A percentile compares a stretch with the other conserved stretches of the same genome.
These are phyloP conservation scores for Coniella lustricola DNA, from an alignment of 2,329 filamentous ascomycete species.

Conservation along the genomic window DNA sequence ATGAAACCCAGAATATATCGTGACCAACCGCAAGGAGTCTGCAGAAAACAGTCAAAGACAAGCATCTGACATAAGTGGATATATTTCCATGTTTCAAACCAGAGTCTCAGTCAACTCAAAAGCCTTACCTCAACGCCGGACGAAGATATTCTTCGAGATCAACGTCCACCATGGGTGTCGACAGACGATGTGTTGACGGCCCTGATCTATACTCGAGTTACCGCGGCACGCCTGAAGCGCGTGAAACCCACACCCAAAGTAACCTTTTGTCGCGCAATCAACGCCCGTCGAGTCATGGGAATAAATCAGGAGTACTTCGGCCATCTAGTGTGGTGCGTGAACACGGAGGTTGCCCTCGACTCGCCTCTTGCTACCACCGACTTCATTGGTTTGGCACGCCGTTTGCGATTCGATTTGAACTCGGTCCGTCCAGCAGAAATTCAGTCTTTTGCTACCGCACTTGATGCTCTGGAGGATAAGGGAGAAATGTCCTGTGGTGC, in stretches of 20 bases:
- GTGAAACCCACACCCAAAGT: not conserved
- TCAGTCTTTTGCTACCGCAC: constrained; percentile 9
- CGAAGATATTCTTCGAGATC: not conserved
- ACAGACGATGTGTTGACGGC: constrained; percentile 12
- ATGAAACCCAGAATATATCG: not conserved
- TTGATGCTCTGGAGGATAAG: constrained; percentile 11
- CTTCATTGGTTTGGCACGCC: constrained; percentile 1
- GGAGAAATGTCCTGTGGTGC: constrained; percentile 2
- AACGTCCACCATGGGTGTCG: constrained; percentile 4
- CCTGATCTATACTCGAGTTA: constrained; percentile 6
- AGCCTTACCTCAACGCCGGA: not conserved
- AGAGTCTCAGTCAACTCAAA: constrained; percentile 11
- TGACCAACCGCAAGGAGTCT: not conserved
- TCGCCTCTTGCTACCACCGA: not conserved
- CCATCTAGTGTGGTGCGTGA: constrained; percentile 5
- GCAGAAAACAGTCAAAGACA: not conserved
- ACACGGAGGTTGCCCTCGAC: constrained; percentile 1
- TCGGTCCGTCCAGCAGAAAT: constrained; percentile 1
- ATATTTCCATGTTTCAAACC: constrained; percentile 11
- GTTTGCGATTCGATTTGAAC: constrained; percentile 4
- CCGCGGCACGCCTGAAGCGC: constrained; percentile 7
- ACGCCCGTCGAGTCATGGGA: constrained; percentile 6
- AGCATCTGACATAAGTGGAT: constrained; percentile 5
- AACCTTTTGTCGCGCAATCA: constrained; percentile 6
- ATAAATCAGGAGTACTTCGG: constrained; percentile 7